These are phyloP conservation scores for Spiraea crenata DNA, from an alignment of 331 rosid genomes.

Conservation along the genomic window DNA sequence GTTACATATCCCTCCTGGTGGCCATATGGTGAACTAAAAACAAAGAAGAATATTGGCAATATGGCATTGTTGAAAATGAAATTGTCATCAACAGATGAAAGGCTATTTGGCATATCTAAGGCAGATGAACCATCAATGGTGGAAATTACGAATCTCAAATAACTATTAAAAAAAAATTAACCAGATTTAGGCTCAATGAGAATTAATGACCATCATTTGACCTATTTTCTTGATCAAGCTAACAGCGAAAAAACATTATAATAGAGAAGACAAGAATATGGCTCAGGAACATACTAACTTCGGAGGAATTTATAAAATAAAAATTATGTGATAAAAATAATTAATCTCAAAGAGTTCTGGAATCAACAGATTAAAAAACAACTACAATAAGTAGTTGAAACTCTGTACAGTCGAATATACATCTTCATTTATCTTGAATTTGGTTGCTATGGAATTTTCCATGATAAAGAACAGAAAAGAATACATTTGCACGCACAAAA, in stretches of 20 bases:
- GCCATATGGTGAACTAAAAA: background rate
- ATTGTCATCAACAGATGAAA: slow-evolving; percentile 1
- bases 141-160: background rate
- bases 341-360: too few relatives aligned
- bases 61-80: slow-evolving; percentile 3
- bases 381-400: background rate
- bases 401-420: background rate
- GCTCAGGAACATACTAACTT: too few relatives aligned
- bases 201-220: background rate
- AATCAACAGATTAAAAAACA: background rate
- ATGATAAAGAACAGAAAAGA: background rate
- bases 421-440: background rate
- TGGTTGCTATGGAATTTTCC: background rate
- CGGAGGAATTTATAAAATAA: too few relatives aligned
- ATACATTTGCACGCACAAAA: slow-evolving; percentile 10
- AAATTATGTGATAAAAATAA: too few relatives aligned
- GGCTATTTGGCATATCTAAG: background rate
- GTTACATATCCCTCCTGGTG: background rate
- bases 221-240: background rate
- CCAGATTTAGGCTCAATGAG: background rate
- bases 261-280: background rate
- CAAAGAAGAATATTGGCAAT: background rate
- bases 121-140: background rate
- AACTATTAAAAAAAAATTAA: background rate
- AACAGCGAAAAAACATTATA: background rate